A percentile compares a stretch with the other conserved stretches of the same genome.
phyloP scores from a whole-genome alignment of 805 yeast species.

The Starmerella cellae region DNA sequence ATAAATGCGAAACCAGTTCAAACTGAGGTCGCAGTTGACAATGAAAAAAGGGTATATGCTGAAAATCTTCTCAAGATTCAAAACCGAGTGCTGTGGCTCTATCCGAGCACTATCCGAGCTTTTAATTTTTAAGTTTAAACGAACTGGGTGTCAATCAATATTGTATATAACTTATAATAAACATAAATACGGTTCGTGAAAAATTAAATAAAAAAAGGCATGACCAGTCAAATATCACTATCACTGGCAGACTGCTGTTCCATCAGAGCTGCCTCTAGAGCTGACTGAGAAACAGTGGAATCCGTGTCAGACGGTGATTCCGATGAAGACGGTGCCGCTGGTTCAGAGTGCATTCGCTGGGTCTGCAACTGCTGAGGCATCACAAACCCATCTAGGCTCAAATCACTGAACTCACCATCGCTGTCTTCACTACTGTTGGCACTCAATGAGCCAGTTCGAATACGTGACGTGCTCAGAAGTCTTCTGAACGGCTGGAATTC shows the following conservation, averaged over 20 bases:
- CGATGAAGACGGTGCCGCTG: background rate
- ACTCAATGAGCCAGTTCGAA: background rate
- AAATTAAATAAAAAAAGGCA: too few species aligned
- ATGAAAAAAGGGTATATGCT: too few species aligned
- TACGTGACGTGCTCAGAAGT: slow-evolving; percentile 13
- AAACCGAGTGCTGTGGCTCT: too few species aligned
- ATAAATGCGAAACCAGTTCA: too few species aligned
- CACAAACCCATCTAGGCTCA: slow-evolving; percentile 12
- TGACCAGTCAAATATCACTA: background rate
- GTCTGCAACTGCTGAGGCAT: slow-evolving; percentile 2
- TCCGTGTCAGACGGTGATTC: slow-evolving; percentile 14
- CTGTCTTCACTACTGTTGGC: background rate
- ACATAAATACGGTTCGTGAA: too few species aligned
- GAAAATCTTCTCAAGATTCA: too few species aligned
- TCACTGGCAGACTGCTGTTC: slow-evolving; percentile 10
- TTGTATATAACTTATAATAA: too few species aligned
- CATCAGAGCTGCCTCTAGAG: slow-evolving; percentile 27
- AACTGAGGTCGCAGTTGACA: too few species aligned
- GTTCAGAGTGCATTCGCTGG: background rate
- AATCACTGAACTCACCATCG: slow-evolving; percentile 9
- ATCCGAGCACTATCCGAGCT: too few species aligned
- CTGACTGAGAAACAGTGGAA: slow-evolving; percentile 25
- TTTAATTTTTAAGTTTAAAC: too few species aligned
- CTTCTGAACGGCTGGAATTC: slow-evolving; percentile 8
- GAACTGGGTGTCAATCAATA: too few species aligned